Percentiles rank a stretch among this genome's conserved stretches.
phyloP scores from a whole-genome alignment of 805 yeast species.

The Lachancea waltii region DNA sequence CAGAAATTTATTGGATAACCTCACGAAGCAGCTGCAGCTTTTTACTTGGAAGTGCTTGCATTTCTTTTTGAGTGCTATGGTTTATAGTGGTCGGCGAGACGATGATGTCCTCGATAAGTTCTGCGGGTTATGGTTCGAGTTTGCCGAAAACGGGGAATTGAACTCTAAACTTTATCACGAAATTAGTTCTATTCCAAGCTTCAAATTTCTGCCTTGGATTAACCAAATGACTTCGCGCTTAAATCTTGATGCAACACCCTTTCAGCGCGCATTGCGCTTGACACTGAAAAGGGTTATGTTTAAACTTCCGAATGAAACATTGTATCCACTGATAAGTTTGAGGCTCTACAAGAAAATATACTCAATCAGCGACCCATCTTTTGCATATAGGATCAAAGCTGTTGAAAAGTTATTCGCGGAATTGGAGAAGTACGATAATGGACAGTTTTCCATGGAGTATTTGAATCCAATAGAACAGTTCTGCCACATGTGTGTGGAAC shows the following conservation, averaged over 20 bases:
- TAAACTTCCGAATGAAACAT: conserved; percentile 66
- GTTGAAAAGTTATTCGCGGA: conserved; percentile 44
- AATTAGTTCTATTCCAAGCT: conserved; percentile 43
- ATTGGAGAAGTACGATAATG: conserved; percentile 28
- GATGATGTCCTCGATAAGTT: conserved; percentile 65
- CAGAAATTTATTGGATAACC: conserved; percentile 36
- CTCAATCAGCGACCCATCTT: conserved; percentile 32
- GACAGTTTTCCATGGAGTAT: conserved; percentile 25
- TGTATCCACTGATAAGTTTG: conserved; percentile 57
- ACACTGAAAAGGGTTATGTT: conserved; percentile 43
- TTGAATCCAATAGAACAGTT: conserved; percentile 44
- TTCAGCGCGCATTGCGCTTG: conserved; percentile 48
- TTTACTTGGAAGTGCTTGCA: conserved; percentile 50
- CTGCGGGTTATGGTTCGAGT: conserved; percentile 77
- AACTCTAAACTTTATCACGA: conserved; percentile 37
- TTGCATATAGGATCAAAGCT: conserved; percentile 43
- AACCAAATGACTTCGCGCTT: conserved; percentile 75
- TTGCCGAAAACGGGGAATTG: conserved; percentile 40
- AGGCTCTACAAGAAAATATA: conserved; percentile 38
- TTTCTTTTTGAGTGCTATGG: conserved; percentile 53
- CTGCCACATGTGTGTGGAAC: conserved; percentile 42
- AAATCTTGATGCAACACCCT: conserved; percentile 40
- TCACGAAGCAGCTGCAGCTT: conserved; percentile 34
- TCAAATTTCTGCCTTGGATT: conserved; percentile 71
- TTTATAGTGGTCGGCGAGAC: conserved; percentile 37